Conservation (phyloP, 805 yeast species). For the Wilhelminamyces savonicus region DNA sequence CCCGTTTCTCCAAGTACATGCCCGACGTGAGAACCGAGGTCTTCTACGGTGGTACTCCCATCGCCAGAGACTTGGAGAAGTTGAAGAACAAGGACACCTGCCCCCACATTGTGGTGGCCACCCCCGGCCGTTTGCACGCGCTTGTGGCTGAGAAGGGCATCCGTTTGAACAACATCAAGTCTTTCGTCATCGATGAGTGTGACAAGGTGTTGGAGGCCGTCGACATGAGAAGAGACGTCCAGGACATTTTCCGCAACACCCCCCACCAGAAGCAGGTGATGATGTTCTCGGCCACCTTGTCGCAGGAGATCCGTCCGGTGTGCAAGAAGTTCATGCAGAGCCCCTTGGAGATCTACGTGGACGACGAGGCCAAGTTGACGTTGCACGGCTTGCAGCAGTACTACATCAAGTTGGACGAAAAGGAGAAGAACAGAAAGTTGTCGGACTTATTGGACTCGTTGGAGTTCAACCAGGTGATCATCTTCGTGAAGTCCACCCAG, state of each 20-base stretch:
- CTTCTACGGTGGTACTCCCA: conserved; percentile 92
- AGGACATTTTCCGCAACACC: conserved; percentile 94
- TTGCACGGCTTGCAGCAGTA: conserved; percentile 97
- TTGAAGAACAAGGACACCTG: conserved; percentile 88
- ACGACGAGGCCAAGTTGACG: conserved; percentile 95
- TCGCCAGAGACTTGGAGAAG: conserved; percentile 77
- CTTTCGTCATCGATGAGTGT: conserved; percentile 96
- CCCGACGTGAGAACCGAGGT: conserved; percentile 97
- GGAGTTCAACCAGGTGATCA: conserved; percentile 97
- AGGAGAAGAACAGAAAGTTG: conserved; percentile 87
- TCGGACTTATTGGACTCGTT: conserved; percentile 88
- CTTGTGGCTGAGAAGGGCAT: conserved; percentile 86
- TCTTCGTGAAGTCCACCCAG: conserved; percentile 84
- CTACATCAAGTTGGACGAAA: conserved; percentile 83
- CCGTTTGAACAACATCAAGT: conserved; percentile 82
- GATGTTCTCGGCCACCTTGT: conserved; percentile 97
- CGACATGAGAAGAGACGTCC: conserved; percentile 98
- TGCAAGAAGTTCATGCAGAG: conserved; percentile 98
- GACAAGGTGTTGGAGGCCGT: conserved; percentile 90
- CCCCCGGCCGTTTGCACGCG: conserved; percentile 97
- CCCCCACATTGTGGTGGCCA: conserved; percentile 95
- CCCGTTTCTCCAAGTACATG: conserved; percentile 96
- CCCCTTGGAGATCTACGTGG: conserved; percentile 95
- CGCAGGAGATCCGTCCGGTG: conserved; percentile 90
- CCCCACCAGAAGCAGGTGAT: conserved; percentile 98